Evolutionary conservation across 805 yeast genomes (phyloP).

Genomic region (Cyberlindnera meyerae): DNA sequence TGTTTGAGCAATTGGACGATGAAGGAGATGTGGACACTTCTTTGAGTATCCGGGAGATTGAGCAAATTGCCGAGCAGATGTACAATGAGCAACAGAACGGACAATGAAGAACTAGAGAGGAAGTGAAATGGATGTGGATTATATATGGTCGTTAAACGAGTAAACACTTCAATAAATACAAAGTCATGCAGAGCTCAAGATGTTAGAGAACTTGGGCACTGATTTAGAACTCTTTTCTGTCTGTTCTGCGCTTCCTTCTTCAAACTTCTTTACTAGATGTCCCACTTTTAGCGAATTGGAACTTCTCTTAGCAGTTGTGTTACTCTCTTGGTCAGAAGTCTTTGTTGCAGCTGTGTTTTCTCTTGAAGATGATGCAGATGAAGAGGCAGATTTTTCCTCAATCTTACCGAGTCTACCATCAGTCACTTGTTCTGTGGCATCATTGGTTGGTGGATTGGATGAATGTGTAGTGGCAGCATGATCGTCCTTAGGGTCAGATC

Average conservation of each 20-base stretch:
- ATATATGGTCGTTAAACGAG: too few relatives aligned
- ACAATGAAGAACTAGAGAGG: too few relatives aligned
- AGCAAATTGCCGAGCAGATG: slow-evolving; percentile 50
- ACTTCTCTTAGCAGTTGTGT: background rate
- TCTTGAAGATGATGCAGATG: too few relatives aligned
- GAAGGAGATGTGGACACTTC: slow-evolving; percentile 36
- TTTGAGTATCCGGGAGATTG: slow-evolving; percentile 51
- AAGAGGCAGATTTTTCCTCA: too few relatives aligned
- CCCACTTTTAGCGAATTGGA: slow-evolving; percentile 1
- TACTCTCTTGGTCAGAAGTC: background rate
- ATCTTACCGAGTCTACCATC: slow-evolving; percentile 8
- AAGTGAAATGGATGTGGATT: too few relatives aligned
- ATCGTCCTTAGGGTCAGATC: slow-evolving; percentile 24
- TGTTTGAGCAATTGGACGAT: slow-evolving; percentile 49
- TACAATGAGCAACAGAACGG: slow-evolving; percentile 21
- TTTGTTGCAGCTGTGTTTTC: background rate
- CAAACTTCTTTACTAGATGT: slow-evolving; percentile 10
- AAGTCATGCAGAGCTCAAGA: slow-evolving; percentile 17
- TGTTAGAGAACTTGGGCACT: slow-evolving; percentile 7
- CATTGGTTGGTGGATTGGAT: too few relatives aligned
- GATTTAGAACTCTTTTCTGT: background rate
- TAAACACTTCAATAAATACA: too few relatives aligned
- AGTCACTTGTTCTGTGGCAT: slow-evolving; percentile 8
- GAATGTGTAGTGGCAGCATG: slow-evolving; percentile 7
- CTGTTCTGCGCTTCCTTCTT: slow-evolving; percentile 9